Evolutionary conservation across 2,329 filamentous ascomycete species (phyloP), one percentile per base, ranked within the genome.

Genomic region (Pseudocercospora ulei): DNA sequence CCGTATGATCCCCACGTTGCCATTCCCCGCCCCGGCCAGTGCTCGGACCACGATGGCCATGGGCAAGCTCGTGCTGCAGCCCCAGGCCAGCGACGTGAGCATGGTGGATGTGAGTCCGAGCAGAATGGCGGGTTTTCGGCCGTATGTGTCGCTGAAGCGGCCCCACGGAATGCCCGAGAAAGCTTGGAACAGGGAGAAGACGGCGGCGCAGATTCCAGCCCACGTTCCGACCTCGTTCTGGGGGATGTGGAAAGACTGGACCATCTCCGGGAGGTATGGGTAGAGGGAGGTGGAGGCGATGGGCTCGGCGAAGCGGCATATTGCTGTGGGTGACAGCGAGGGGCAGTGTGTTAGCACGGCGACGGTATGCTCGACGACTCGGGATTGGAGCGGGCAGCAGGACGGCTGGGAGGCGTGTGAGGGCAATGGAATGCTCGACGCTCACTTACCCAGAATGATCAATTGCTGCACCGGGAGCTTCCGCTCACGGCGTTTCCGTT

Each of bases 241-340:
- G 5, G 73, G 69, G 9, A 92, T 68, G 6, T 80, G 77, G 48
- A 92, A 85, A 57, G 76, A 80, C 51, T 78, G 72, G 40, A 93
- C 81, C 82, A 93, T 90, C 62, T 87, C 82, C 78, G 87, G 43
- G 74, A 92, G 51, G 79, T 95, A 95, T 7, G 87, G 87, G 55
- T 88, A 93, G 61, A 94, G 87, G 57, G 83, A 88, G 2, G 86
- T 94, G 47, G 92, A 73, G 38, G 87, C 84, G 52, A 95, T 86
- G 14, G 87, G 87, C 63, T 95, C 87, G 44, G 86, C 83, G 53
- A 95, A 76, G 46, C 87, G 85, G 58, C 88, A 88, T 70, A 94
- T 84, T 62, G 85, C 87, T 92, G 54, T 13, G 29, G 5, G 54
- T 13, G 29, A 7, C 6, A 17, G 2, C 8, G 25, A 22, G 19